Percentiles rank a stretch among this genome's conserved stretches.
These are phyloP conservation scores for Patellaria atrata DNA, from an alignment of 495 filamentous ascomycete genomes.

Conservation along the genomic window DNA sequence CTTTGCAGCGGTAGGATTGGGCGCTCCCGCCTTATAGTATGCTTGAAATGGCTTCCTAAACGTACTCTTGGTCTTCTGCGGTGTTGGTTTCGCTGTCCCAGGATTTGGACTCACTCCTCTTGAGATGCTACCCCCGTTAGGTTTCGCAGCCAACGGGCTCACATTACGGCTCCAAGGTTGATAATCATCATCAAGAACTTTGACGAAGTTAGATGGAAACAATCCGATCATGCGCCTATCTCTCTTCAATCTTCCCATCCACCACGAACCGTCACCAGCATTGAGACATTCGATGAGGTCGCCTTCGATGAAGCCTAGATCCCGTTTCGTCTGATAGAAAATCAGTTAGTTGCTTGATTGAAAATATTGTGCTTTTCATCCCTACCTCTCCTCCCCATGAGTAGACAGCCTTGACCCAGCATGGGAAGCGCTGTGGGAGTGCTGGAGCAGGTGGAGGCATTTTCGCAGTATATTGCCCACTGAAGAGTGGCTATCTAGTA, in stretches of 20 bases:
- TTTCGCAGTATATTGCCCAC: too few species aligned
- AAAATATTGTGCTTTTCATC: too few species aligned
- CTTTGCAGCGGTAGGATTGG: slow-evolving; percentile 22
- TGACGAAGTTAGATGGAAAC: slow-evolving; percentile 95
- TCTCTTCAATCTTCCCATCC: slow-evolving; percentile 79
- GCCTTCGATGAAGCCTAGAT: slow-evolving; percentile 92
- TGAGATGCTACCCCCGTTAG: slow-evolving; percentile 36
- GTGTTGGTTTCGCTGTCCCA: slow-evolving; percentile 26
- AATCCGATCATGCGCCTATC: slow-evolving; percentile 78
- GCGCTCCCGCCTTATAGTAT: slow-evolving; percentile 33
- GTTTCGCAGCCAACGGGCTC: slow-evolving; percentile 49
- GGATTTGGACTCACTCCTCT: slow-evolving; percentile 21
- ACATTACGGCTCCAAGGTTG: slow-evolving; percentile 59
- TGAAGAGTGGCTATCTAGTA: too few species aligned
- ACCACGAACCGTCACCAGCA: slow-evolving; percentile 95
- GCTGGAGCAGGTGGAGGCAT: slow-evolving; percentile 50
- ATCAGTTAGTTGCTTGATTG: too few species aligned
- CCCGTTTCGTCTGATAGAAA: slow-evolving; percentile 54
- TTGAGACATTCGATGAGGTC: slow-evolving; percentile 97
- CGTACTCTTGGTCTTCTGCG: slow-evolving; percentile 42
- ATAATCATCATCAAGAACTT: slow-evolving; percentile 73
- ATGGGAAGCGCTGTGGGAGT: slow-evolving; percentile 77
- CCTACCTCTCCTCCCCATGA: slow-evolving; percentile 89
- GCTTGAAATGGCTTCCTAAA: slow-evolving; percentile 60
- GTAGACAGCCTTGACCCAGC: slow-evolving; percentile 90